Conservation (phyloP, 768 basidiomycete genomes). For the Boletus barrowsii region DNA sequence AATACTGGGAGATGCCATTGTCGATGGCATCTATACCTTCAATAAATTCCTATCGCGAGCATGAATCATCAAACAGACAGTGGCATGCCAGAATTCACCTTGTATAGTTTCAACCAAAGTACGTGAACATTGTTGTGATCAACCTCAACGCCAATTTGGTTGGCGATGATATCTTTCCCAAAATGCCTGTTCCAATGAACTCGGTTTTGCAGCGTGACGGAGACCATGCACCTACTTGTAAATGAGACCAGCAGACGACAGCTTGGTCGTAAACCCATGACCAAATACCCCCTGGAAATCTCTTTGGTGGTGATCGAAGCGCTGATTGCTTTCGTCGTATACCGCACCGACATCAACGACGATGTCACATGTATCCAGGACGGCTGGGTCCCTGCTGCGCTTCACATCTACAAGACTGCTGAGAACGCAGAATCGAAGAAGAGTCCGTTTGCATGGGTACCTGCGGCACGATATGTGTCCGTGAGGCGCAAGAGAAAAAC, state of each 20-base stretch:
- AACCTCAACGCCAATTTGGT: constrained; percentile 44
- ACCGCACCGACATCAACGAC: constrained; percentile 95
- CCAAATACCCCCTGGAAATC: constrained; percentile 91
- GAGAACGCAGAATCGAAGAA: background rate
- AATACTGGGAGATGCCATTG: constrained; percentile 88
- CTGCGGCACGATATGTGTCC: constrained; percentile 67
- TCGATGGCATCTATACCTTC: constrained; percentile 94
- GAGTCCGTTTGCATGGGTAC: constrained; percentile 37
- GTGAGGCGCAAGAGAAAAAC: constrained; percentile 86
- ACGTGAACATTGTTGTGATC: constrained; percentile 64
- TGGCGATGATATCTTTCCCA: constrained; percentile 80
- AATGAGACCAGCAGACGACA: constrained; percentile 89
- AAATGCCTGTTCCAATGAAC: constrained; percentile 60
- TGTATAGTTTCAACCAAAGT: constrained; percentile 90
- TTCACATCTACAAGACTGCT: constrained; percentile 47
- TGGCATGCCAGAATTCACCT: constrained; percentile 37
- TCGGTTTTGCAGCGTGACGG: constrained; percentile 1
- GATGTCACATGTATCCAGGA: constrained; percentile 81
- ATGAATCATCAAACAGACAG: constrained; percentile 2
- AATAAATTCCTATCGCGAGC: constrained; percentile 68
- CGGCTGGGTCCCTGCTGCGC: constrained; percentile 67
- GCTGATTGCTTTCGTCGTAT: constrained; percentile 73
- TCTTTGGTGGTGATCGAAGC: constrained; percentile 96
- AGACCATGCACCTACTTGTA: constrained; percentile 70
- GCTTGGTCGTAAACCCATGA: constrained; percentile 80